A percentile compares a stretch with the other conserved stretches of the same genome.
These are phyloP conservation scores for Saussurea involucrata DNA, from an alignment of 129 eudicot genomes.

Conservation along the genomic window DNA sequence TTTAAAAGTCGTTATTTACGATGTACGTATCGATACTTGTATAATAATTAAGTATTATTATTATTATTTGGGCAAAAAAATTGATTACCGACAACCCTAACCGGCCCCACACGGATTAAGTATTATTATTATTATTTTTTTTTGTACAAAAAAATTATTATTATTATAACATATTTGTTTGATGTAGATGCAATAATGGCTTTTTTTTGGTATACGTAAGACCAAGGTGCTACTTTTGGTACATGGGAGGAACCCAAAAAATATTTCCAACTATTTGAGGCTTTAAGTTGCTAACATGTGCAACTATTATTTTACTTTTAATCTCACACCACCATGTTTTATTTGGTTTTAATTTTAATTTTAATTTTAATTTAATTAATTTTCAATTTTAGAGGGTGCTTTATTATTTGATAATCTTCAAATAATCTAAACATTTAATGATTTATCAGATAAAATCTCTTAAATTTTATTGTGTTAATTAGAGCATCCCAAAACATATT, in stretches of 20 bases:
- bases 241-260: constrained; percentile 38
- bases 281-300: constrained; percentile 29
- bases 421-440: too few relatives aligned
- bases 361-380: background rate
- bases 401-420: too few relatives aligned
- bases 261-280: constrained; percentile 15
- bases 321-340: constrained; percentile 27
- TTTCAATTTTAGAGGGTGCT: background rate
- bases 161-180: constrained; percentile 11
- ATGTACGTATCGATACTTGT: constrained; percentile 27
- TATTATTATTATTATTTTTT: background rate
- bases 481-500: too few relatives aligned
- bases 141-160: background rate
- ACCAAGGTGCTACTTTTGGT: constrained; percentile 40
- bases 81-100: too few relatives aligned
- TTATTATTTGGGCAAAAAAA: background rate
- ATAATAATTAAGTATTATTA: background rate
- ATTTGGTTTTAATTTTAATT: constrained; percentile 8
- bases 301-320: constrained; percentile 28
- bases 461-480: too few relatives aligned
- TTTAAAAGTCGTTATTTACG: constrained; percentile 2
- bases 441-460: too few relatives aligned
- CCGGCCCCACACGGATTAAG: too few relatives aligned
- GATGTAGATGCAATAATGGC: constrained; percentile 26
- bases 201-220: constrained; percentile 14